Evolutionary conservation across 2,329 filamentous ascomycete species (phyloP).

Genomic region (Colletotrichum sp.): DNA sequence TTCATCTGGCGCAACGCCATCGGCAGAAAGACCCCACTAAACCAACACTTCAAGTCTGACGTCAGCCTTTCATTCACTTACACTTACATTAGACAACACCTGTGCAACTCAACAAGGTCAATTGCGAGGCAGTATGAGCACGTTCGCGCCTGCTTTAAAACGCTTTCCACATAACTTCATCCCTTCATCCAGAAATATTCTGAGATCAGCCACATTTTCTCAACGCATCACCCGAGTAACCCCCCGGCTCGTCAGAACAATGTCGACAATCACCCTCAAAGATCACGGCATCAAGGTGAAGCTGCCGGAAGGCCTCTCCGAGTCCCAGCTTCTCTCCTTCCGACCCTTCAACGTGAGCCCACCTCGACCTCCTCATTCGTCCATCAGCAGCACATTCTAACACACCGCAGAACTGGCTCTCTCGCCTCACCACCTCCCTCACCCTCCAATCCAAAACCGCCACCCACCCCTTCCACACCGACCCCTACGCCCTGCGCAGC

Average conservation of each 20-base stretch:
- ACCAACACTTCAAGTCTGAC: not conserved
- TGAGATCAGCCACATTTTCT: not conserved
- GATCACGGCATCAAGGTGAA: conserved; percentile 44
- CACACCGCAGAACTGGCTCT: conserved; percentile 50
- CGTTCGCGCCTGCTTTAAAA: not conserved
- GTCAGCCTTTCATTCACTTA: not conserved
- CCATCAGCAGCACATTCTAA: not conserved
- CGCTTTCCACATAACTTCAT: not conserved
- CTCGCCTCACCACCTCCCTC: conserved; percentile 51
- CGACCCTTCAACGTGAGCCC: conserved; percentile 51
- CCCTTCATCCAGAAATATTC: not conserved
- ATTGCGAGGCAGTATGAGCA: not conserved
- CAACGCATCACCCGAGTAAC: fast-evolving
- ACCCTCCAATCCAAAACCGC: conserved; percentile 42
- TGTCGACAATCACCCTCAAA: conserved; percentile 46
- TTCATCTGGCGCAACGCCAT: not conserved
- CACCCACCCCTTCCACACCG: conserved; percentile 56
- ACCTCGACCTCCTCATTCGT: fast-evolving
- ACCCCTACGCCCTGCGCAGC: conserved; percentile 57
- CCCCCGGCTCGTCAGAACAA: conserved; percentile 19
- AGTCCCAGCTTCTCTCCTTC: conserved; percentile 50
- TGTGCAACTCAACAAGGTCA: not conserved
- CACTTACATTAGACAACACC: not conserved
- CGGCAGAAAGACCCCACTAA: not conserved
- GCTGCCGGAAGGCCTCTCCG: conserved; percentile 47